A percentile compares a stretch with the other conserved stretches of the same genome.
Conservation (phyloP, 176 grass and related monocot genomes). For the Coix lacrymajobi region DNA sequence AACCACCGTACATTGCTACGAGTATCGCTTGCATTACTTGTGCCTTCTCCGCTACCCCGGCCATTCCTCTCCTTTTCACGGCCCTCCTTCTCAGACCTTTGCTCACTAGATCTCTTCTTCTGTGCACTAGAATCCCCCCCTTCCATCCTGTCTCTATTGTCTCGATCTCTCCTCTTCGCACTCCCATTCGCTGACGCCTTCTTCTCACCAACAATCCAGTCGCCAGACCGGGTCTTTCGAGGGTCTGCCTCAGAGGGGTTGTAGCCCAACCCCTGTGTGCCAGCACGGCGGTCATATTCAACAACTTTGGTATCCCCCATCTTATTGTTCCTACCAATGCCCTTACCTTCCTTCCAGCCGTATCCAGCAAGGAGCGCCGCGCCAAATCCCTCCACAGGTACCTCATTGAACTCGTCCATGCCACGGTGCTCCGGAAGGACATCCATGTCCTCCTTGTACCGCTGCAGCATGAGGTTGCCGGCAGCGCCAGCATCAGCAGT, state of each 20-base stretch:
- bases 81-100: slow-evolving; percentile 26
- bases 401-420: slow-evolving; percentile 62
- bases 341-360: slow-evolving; percentile 84
- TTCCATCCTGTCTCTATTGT: slow-evolving; percentile 17
- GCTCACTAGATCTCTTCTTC: slow-evolving; percentile 37
- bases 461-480: slow-evolving; percentile 51
- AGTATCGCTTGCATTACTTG: neutral
- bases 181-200: slow-evolving; percentile 34
- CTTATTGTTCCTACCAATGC: slow-evolving; percentile 68
- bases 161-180: slow-evolving; percentile 43
- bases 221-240: slow-evolving; percentile 58
- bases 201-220: slow-evolving; percentile 51
- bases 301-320: slow-evolving; percentile 65
- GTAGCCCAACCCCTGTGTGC: slow-evolving; percentile 67
- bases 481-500: neutral
- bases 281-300: slow-evolving; percentile 49
- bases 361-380: slow-evolving; percentile 78
- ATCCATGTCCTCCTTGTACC: slow-evolving; percentile 77
- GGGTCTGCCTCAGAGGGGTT: slow-evolving; percentile 63
- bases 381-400: slow-evolving; percentile 65
- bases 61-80: slow-evolving; percentile 34
- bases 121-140: slow-evolving; percentile 14
- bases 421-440: slow-evolving; percentile 69
- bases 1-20: slow-evolving; percentile 59
- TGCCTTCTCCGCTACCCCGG: slow-evolving; percentile 30